These are phyloP conservation scores for Sporothrix curviconia DNA, from an alignment of 2,329 filamentous ascomycete genomes.

Conservation along the genomic window DNA sequence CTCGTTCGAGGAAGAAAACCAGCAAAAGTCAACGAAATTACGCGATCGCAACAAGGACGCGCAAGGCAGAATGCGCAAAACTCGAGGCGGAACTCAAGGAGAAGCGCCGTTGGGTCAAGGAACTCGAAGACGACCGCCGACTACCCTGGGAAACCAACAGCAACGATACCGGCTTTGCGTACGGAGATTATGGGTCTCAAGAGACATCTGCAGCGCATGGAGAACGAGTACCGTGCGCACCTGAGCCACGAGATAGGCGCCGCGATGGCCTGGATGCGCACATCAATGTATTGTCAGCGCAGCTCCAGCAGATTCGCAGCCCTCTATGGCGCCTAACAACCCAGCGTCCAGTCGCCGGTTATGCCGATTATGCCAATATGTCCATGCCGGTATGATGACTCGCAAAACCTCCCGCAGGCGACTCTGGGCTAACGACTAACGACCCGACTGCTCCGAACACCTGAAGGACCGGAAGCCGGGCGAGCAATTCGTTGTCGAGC, in stretches of 20 bases:
- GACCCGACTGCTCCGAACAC: constrained; percentile 35
- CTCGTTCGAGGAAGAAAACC: constrained; percentile 44
- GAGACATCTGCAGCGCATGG: constrained; percentile 48
- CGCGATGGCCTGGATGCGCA: constrained; percentile 42
- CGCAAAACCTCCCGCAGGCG: constrained; percentile 17
- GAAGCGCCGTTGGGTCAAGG: constrained; percentile 64
- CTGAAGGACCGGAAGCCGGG: constrained; percentile 42
- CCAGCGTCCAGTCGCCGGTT: neutral
- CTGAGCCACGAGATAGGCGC: constrained; percentile 43
- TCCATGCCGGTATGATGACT: neutral
- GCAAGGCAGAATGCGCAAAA: constrained; percentile 56
- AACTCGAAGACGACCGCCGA: constrained; percentile 64
- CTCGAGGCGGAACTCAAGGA: constrained; percentile 69
- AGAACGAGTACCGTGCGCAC: constrained; percentile 46
- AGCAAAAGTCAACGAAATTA: constrained; percentile 45
- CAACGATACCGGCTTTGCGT: constrained; percentile 51
- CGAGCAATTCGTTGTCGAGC: constrained; percentile 42
- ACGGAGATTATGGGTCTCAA: constrained; percentile 45
- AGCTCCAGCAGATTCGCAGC: constrained; percentile 33
- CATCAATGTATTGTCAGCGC: constrained; percentile 40
- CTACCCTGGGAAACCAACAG: constrained; percentile 56
- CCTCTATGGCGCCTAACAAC: constrained; percentile 28
- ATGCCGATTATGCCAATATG: neutral
- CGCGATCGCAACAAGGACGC: constrained; percentile 51
- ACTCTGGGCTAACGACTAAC: constrained; percentile 43